A percentile compares a stretch with the other conserved stretches of the same genome.
phyloP scores from a whole-genome alignment of 257 asterid genomes.

The Anisodus acutangulus region DNA sequence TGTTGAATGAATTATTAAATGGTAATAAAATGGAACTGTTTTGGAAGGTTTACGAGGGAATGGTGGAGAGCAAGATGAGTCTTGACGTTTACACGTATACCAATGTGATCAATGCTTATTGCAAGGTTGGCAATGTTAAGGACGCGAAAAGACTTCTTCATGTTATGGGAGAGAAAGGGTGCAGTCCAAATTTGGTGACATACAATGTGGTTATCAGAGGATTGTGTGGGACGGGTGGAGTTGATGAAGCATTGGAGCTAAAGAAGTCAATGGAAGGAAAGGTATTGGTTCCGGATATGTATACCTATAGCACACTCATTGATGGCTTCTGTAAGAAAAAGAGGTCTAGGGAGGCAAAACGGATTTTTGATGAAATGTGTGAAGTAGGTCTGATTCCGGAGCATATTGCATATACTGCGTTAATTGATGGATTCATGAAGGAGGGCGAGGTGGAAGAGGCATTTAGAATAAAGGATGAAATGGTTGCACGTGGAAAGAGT shows the following conservation, averaged over 20 bases:
- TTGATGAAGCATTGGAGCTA: slow-evolving; percentile 66
- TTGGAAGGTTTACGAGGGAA: slow-evolving; percentile 66
- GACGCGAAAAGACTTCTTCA: slow-evolving; percentile 64
- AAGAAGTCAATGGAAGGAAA: slow-evolving; percentile 62
- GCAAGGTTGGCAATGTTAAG: slow-evolving; percentile 62
- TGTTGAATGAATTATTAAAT: slow-evolving; percentile 73
- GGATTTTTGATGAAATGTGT: slow-evolving; percentile 69
- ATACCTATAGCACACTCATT: slow-evolving; percentile 64
- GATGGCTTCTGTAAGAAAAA: slow-evolving; percentile 69
- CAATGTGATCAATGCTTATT: slow-evolving; percentile 68
- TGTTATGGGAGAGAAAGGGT: slow-evolving; percentile 68
- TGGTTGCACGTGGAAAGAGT: slow-evolving; percentile 64
- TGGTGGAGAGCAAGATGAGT: slow-evolving; percentile 53
- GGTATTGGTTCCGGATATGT: slow-evolving; percentile 70
- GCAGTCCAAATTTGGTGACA: slow-evolving; percentile 62
- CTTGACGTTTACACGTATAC: slow-evolving; percentile 69
- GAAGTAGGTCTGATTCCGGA: slow-evolving; percentile 62
- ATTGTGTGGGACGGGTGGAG: slow-evolving; percentile 58
- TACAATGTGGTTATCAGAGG: slow-evolving; percentile 71
- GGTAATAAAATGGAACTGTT: slow-evolving; percentile 64
- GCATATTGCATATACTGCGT: slow-evolving; percentile 59
- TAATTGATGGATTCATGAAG: slow-evolving; percentile 79
- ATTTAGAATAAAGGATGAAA: slow-evolving; percentile 59
- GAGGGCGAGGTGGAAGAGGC: slow-evolving; percentile 70
- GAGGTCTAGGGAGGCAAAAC: slow-evolving; percentile 67